These are phyloP conservation scores for Cladosporium austrohemisphaericum DNA, from an alignment of 2,329 filamentous ascomycete genomes.

Conservation along the genomic window DNA sequence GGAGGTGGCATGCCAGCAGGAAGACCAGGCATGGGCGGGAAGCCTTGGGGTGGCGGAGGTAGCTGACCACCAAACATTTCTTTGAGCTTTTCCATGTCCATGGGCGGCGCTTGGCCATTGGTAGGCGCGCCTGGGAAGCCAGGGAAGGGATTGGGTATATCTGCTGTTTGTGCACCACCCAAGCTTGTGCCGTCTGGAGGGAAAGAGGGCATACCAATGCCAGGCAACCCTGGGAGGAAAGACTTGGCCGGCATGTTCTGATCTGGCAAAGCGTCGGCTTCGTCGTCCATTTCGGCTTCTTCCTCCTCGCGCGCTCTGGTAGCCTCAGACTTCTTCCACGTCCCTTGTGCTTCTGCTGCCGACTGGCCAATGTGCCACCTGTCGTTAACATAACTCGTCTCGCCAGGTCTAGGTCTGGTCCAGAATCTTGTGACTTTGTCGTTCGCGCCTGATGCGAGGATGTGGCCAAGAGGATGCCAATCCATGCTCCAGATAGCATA, in stretches of 20 bases:
- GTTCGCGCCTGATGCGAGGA: conserved; percentile 91
- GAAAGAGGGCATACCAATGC: conserved; percentile 40
- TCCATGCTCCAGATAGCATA: conserved; percentile 97
- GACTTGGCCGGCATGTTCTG: conserved; percentile 72
- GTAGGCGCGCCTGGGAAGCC: conserved; percentile 26
- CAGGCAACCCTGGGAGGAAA: conserved; percentile 57
- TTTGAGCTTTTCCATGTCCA: conserved; percentile 33
- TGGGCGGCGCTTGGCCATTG: conserved; percentile 20
- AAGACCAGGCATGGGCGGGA: conserved; percentile 23
- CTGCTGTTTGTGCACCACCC: conserved; percentile 36
- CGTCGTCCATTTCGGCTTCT: conserved; percentile 88
- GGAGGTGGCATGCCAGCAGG: conserved; percentile 23
- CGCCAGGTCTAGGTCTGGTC: conserved; percentile 85
- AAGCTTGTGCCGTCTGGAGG: conserved; percentile 43
- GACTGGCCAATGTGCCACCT: conserved; percentile 93
- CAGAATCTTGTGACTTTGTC: conserved; percentile 96
- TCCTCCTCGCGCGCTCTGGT: conserved; percentile 85
- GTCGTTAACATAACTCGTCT: conserved; percentile 80
- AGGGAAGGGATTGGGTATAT: conserved; percentile 19
- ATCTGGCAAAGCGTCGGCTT: conserved; percentile 86
- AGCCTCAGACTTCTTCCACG: conserved; percentile 77
- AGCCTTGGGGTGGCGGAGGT: conserved; percentile 25
- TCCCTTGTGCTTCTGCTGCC: conserved; percentile 90
- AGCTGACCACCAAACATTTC: conserved; percentile 29
- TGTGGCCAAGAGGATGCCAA: conserved; percentile 95